Base-by-base conservation (phyloP, 306 rosid species). In the Citrullus mucosospermus region DNA sequence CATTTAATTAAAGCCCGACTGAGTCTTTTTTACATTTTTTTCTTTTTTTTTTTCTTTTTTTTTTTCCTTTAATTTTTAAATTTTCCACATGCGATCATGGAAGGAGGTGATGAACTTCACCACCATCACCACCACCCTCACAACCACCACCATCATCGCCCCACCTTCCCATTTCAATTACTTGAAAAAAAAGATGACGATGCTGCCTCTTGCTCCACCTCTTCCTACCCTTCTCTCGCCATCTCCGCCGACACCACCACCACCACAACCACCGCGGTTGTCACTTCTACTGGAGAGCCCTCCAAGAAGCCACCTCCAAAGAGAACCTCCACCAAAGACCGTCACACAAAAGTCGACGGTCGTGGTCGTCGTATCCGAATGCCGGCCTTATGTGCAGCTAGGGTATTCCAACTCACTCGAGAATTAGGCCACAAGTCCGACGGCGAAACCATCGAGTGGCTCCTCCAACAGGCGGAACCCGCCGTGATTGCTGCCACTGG, bases 401-500 rank as follows among this genome's bases (percentile, higher is more conserved):
- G 98, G 16, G 97, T 93, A 61, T 93, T 90, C 32, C 93, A 93
- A 69, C 98, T 93, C 9, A 91, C 96, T 3, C 85, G 93, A 11
- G 96, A 91, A 79, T 85, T 91, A 18, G 96, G 96, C 4, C 96
- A 91, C 82, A 91, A 91, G 83, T 91, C 96, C 5, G 96, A 91
- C n/a, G 96, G 96, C 0, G 96, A 91, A 55, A 91, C 96, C 77
- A 89, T 91, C 44, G 96, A 91, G 86, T 91, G 96, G 96, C 83
- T 91, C 0, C 98, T 93, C 53, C 98, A 91, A 38, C 98, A 93
- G 57, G 98, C 98, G 0, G 98, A 93, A 59, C 98, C 98, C 0
- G 82, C 98, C 0, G 97, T 93, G 76, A 90, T 91, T 74, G 98
- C 98, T 22, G 98, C 98, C 72, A 91, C 97, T 0, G 98, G 98